Evolutionary conservation across 768 basidiomycete genomes (phyloP), one percentile per base, ranked within the genome.

Genomic region (Mycena rebaudengoi): DNA sequence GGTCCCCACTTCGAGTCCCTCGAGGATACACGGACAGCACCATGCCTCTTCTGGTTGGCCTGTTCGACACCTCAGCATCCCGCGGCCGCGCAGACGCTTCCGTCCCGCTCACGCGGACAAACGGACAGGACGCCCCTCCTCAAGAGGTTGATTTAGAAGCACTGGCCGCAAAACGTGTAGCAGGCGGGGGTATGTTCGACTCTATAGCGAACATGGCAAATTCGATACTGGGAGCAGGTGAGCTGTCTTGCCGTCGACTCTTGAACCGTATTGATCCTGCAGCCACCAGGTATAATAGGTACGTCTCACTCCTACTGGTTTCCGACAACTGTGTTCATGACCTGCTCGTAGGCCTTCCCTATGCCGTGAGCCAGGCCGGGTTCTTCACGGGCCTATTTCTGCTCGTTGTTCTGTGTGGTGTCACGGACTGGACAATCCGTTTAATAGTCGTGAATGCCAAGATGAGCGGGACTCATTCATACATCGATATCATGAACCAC

Each of bases 371-470:
- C 67, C 94, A 97, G 82, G 96, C 98, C 30, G 98, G 98, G 2
- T 96, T 99, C 78, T 84, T 98, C 69, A 87, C 87, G 1, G 98
- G 98, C 13, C 77, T 98, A 21, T 26, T 91, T n/a, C 85, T 99
- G 2, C 84, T 99, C 25, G 80, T 96, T 28, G 75, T 89, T 0
- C 81, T 99, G 11, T 96, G 92, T 52, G 83, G 76, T 20, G 85
- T 98, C 39, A 98, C 98, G n/a, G 93, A 94, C 76, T 98, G 96
- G 96, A 99, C 98, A 4, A 98, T 99, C 57, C 90, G 96, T 18
- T 87, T 99, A 29, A 97, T 99, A 55, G 94, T 99, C 40, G 74
- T 95, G 70, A 98, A 98, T 73, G 97, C 96, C 30, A 99, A 99
- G 80, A 82, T 99, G 60, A 96, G 95, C 69, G 97, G 98, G 1